Conservation (phyloP, 768 basidiomycete genomes). For the Macrolepiota dolichaula region DNA sequence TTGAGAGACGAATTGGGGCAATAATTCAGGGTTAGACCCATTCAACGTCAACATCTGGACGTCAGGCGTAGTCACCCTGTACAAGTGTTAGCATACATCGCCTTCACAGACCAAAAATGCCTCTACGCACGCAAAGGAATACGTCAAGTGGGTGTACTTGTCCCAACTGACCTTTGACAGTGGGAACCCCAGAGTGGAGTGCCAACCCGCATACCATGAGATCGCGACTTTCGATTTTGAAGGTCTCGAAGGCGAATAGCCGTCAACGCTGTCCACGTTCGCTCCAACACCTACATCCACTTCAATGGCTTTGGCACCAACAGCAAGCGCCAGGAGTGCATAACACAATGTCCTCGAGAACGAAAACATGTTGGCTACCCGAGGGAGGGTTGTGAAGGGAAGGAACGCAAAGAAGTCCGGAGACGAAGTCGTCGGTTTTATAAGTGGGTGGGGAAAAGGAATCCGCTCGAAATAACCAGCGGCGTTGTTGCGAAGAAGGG, state of each 20-base stretch:
- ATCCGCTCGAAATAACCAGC: neutral
- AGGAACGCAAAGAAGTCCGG: neutral
- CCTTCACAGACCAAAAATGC: slow-evolving; percentile 1
- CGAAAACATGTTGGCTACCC: neutral
- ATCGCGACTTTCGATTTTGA: slow-evolving; percentile 3
- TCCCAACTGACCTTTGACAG: slow-evolving; percentile 58
- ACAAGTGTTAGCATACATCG: too few species aligned
- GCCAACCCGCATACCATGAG: slow-evolving; percentile 64
- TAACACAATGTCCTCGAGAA: neutral
- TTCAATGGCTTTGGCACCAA: neutral
- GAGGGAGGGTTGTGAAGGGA: neutral
- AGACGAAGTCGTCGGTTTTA: neutral
- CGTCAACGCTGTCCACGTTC: too few species aligned
- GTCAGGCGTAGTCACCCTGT: slow-evolving; percentile 23
- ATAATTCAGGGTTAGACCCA: slow-evolving; percentile 43
- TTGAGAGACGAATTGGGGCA: slow-evolving; percentile 54
- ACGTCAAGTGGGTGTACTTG: slow-evolving; percentile 65
- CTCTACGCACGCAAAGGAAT: slow-evolving; percentile 68
- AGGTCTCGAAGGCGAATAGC: neutral
- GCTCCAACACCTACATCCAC: neutral
- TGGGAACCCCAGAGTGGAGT: slow-evolving; percentile 43
- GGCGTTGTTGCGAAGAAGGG: neutral
- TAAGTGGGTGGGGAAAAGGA: neutral
- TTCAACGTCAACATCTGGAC: slow-evolving; percentile 31
- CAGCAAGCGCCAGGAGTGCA: neutral